Percentiles rank a stretch among this genome's conserved stretches.
Conservation (phyloP, 1,284 basidiomycete genomes). For the Malassezia vespertilionis region DNA sequence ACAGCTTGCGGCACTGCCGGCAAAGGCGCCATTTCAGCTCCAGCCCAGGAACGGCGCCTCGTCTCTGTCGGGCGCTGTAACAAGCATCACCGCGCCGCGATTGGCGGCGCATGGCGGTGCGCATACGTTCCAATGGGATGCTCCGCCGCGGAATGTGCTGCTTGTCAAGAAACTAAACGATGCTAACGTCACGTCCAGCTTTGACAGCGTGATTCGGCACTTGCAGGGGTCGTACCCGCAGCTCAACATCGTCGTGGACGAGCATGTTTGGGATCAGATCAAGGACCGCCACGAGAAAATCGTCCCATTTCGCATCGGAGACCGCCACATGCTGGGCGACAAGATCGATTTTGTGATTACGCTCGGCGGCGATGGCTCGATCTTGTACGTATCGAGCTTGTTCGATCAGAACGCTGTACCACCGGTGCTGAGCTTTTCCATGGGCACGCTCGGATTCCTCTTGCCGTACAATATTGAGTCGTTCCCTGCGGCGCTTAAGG, state of each 20-base stretch:
- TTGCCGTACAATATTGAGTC: constrained; percentile 59
- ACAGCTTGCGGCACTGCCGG: too few relatives aligned
- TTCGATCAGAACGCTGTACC: constrained; percentile 81
- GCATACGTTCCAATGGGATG: constrained; percentile 43
- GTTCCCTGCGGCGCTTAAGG: constrained; percentile 27
- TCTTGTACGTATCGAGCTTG: constrained; percentile 81
- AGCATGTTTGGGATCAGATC: constrained; percentile 54
- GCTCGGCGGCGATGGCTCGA: constrained; percentile 87
- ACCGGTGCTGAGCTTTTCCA: constrained; percentile 86
- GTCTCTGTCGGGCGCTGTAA: too few relatives aligned
- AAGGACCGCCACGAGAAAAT: constrained; percentile 53
- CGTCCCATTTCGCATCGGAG: not conserved
- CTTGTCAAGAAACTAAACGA: constrained; percentile 52
- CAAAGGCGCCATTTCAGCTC: too few relatives aligned
- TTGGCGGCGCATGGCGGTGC: constrained; percentile 20
- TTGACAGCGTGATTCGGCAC: constrained; percentile 48
- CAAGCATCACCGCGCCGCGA: not conserved
- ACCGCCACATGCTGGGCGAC: constrained; percentile 14
- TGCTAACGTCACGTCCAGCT: constrained; percentile 47
- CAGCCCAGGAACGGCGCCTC: too few relatives aligned
- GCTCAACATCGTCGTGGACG: constrained; percentile 66
- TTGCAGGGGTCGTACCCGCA: constrained; percentile 54
- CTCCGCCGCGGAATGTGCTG: constrained; percentile 48
- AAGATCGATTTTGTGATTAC: constrained; percentile 70
- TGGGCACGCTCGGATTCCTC: constrained; percentile 88